Evolutionary conservation across 2,329 filamentous ascomycete species (phyloP), one percentile per base, ranked within the genome.

Genomic region (Paecilomyces sp.): DNA sequence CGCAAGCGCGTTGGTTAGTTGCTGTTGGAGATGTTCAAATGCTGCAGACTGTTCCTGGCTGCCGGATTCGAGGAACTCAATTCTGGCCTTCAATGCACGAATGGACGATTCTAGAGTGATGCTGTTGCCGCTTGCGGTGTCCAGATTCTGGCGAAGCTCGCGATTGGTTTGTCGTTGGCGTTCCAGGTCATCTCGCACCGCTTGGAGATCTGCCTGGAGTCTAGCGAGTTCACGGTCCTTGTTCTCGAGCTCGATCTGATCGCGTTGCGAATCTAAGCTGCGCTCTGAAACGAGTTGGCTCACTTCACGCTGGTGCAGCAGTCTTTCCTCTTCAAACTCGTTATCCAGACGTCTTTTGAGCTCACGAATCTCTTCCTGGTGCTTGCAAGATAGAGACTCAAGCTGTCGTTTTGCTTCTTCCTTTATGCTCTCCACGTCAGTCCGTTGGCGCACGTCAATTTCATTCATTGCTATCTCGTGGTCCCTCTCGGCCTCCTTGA

Each of bases 61-160:
- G 68, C 92, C 91, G 0, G 91, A 94, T 72, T 97, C 91, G 18
- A 97, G 84, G 70, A 95, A 96, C 64, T 92, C 88, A 60, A 96
- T 89, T 66, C 93, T 90, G 1, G 90, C 90, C 65, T 88, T 85
- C 64, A 96, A 83, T 2, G 88, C 88, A 63, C 88, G 86, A 63
- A 90, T 87, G 25, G 89, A 86, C 36, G 86, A 87, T 65, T 96
- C 91, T 11, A 96, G 79, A 0, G 84, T 84, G 11, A 86, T 79
- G 60, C 85, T 86, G 50, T 85, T 84, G 8, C 81, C 80, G 3
- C 85, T 82, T 7, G 85, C 79, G 47, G 87, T 85, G 3, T 83
- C 79, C 18, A 90, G 70, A 53, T 84, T 85, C 51, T 80, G 78
- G 63, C 88, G 80, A 11, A 88, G 75, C 36, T 81, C 82, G 50